A percentile compares a stretch with the other conserved stretches of the same genome.
Conservation (phyloP, 129 eudicot species). For the Lactuca sativa region DNA sequence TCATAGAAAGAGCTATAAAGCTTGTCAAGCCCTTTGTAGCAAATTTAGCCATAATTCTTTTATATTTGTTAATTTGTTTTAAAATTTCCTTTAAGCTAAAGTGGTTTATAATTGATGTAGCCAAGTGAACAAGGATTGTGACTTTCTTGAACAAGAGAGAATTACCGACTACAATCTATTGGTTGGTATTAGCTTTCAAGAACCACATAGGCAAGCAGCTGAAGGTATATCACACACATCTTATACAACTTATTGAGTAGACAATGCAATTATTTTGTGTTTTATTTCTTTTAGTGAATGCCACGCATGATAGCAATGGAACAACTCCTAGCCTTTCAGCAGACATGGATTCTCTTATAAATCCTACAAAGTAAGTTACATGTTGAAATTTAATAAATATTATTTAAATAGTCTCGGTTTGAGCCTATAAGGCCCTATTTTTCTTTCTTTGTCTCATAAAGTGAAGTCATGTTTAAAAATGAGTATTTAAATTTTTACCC, state of each 20-base stretch:
- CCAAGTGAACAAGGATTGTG: slow-evolving; percentile 86
- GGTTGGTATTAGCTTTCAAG: slow-evolving; percentile 79
- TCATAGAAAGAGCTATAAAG: too few relatives aligned
- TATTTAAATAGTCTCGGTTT: too few relatives aligned
- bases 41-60: background rate
- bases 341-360: slow-evolving; percentile 39
- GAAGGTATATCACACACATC: slow-evolving; percentile 30
- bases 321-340: slow-evolving; percentile 46
- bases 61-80: background rate
- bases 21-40: background rate
- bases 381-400: background rate
- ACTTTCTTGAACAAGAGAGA: slow-evolving; percentile 86
- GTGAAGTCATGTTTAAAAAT: too few relatives aligned
- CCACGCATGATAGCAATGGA: slow-evolving; percentile 27
- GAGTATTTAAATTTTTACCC: too few relatives aligned
- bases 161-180: slow-evolving; percentile 94
- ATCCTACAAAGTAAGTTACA: slow-evolving; percentile 45
- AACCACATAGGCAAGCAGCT: slow-evolving; percentile 30
- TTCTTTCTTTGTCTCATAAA: too few relatives aligned
- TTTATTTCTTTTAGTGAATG: slow-evolving; percentile 33
- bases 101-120: slow-evolving; percentile 38
- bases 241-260: slow-evolving; percentile 4
- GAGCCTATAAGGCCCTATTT: too few relatives aligned
- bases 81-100: too few relatives aligned
- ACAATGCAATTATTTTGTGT: background rate